Evolutionary conservation across 2,329 filamentous ascomycete species (phyloP).

Genomic region (Magnaporthales sp.): DNA sequence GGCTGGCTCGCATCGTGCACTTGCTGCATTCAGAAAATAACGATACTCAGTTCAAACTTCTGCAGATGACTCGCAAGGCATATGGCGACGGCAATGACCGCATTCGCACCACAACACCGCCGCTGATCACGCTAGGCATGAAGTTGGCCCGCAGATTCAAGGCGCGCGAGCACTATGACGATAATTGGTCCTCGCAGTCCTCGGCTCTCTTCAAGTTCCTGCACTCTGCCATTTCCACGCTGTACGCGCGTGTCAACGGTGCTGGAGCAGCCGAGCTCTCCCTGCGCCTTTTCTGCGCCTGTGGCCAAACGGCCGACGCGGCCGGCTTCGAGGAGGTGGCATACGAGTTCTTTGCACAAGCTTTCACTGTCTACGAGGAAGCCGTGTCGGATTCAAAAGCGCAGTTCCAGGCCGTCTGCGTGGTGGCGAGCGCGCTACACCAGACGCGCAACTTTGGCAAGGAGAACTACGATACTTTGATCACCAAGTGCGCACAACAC

Average conservation of each 20-base stretch:
- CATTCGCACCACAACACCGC: slow-evolving; percentile 90
- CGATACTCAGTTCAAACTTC: slow-evolving; percentile 86
- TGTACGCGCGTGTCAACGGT: slow-evolving; percentile 77
- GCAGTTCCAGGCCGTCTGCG: slow-evolving; percentile 95
- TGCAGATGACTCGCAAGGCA: slow-evolving; percentile 80
- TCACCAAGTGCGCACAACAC: slow-evolving; percentile 94
- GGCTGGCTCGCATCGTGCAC: slow-evolving; percentile 88
- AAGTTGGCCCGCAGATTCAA: slow-evolving; percentile 87
- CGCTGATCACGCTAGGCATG: slow-evolving; percentile 80
- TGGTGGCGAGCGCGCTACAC: slow-evolving; percentile 83
- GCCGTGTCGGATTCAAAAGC: slow-evolving; percentile 90
- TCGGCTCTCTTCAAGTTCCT: slow-evolving; percentile 92
- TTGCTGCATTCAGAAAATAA: slow-evolving; percentile 77
- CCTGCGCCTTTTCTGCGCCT: slow-evolving; percentile 81
- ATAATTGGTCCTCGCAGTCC: slow-evolving; percentile 53
- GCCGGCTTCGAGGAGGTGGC: slow-evolving; percentile 90
- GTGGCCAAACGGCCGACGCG: slow-evolving; percentile 87
- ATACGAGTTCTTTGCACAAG: slow-evolving; percentile 97
- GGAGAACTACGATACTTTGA: slow-evolving; percentile 97
- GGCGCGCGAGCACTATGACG: slow-evolving; percentile 72
- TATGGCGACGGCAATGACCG: slow-evolving; percentile 90
- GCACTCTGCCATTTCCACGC: slow-evolving; percentile 75
- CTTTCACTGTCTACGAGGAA: slow-evolving; percentile 97
- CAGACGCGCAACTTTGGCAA: slow-evolving; percentile 84
- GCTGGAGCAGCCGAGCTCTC: slow-evolving; percentile 77